These are phyloP conservation scores for Trichophyton mentagrophytes DNA, from an alignment of 2,329 filamentous ascomycete species.

Conservation along the genomic window DNA sequence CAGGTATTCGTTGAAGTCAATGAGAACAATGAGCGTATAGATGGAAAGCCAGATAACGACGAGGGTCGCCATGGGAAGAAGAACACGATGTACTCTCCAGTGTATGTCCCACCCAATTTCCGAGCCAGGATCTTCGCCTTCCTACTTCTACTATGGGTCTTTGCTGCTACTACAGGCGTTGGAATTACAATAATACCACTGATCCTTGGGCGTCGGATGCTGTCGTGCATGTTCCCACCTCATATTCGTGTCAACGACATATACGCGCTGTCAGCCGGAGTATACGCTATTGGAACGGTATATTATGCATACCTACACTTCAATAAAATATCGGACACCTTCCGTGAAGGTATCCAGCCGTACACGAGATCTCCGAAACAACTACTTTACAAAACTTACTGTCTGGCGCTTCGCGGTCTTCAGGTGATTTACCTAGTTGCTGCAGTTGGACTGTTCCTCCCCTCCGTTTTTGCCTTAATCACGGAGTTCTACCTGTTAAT, in stretches of 20 bases:
- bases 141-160: slow-evolving; percentile 82
- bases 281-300: slow-evolving; percentile 62
- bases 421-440: slow-evolving; percentile 61
- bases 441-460: slow-evolving; percentile 65
- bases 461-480: slow-evolving; percentile 63
- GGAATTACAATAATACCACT: slow-evolving; percentile 76
- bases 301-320: slow-evolving; percentile 42
- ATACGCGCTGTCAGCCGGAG: slow-evolving; percentile 84
- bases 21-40: slow-evolving; percentile 52
- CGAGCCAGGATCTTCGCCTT: slow-evolving; percentile 67
- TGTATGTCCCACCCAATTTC: slow-evolving; percentile 80
- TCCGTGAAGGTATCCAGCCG: slow-evolving; percentile 10
- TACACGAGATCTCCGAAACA: slow-evolving; percentile 24
- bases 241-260: slow-evolving; percentile 79
- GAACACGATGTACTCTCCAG: slow-evolving; percentile 52
- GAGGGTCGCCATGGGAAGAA: slow-evolving; percentile 48
- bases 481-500: slow-evolving; percentile 82
- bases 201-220: slow-evolving; percentile 67
- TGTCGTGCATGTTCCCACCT: slow-evolving; percentile 57
- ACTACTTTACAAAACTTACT: slow-evolving; percentile 16
- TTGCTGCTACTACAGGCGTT: slow-evolving; percentile 78
- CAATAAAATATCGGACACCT: slow-evolving; percentile 8
- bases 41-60: slow-evolving; percentile 43
- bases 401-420: slow-evolving; percentile 28
- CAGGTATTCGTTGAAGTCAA: slow-evolving; percentile 68